Evolutionary conservation across 257 asterid genomes (phyloP).

Genomic region (Handroanthus guayacan): DNA sequence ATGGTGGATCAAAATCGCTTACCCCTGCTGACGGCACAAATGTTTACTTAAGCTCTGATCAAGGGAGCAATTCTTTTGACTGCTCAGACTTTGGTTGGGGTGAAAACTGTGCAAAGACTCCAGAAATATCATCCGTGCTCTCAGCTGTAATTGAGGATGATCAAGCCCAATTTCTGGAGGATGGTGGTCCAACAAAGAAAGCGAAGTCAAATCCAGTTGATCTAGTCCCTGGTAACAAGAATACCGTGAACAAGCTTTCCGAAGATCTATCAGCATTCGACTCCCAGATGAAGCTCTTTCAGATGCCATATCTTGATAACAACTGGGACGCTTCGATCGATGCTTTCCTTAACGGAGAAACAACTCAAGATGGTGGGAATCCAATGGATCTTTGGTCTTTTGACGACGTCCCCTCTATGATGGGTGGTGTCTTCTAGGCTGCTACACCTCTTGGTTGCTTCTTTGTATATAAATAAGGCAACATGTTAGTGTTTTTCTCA

Average conservation of each 20-base stretch:
- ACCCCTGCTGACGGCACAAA: slow-evolving; percentile 50
- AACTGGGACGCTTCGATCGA: slow-evolving; percentile 86
- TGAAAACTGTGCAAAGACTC: slow-evolving; percentile 65
- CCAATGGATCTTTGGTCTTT: slow-evolving; percentile 81
- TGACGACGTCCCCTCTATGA: slow-evolving; percentile 62
- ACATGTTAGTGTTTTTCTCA: slow-evolving; percentile 54
- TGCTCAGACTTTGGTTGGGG: slow-evolving; percentile 85
- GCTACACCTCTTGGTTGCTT: slow-evolving; percentile 23
- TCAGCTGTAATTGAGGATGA: slow-evolving; percentile 62
- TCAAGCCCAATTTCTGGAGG: slow-evolving; percentile 52
- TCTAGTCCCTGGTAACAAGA: slow-evolving; percentile 35
- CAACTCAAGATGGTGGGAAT: slow-evolving; percentile 59
- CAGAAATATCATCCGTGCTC: slow-evolving; percentile 79
- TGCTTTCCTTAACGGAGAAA: slow-evolving; percentile 65
- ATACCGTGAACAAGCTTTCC: slow-evolving; percentile 41
- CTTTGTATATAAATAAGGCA: slow-evolving; percentile 88
- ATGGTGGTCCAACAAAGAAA: slow-evolving; percentile 60
- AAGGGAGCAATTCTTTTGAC: slow-evolving; percentile 82
- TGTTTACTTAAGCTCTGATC: slow-evolving; percentile 74
- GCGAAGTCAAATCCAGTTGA: slow-evolving; percentile 47
- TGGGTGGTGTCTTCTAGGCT: slow-evolving; percentile 62
- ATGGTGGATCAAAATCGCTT: slow-evolving; percentile 48
- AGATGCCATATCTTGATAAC: slow-evolving; percentile 66
- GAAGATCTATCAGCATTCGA: slow-evolving; percentile 61
- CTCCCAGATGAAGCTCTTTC: slow-evolving; percentile 73